Conservation (phyloP, 2,329 filamentous ascomycete species). For the Calonectria pseudoturangicola region DNA sequence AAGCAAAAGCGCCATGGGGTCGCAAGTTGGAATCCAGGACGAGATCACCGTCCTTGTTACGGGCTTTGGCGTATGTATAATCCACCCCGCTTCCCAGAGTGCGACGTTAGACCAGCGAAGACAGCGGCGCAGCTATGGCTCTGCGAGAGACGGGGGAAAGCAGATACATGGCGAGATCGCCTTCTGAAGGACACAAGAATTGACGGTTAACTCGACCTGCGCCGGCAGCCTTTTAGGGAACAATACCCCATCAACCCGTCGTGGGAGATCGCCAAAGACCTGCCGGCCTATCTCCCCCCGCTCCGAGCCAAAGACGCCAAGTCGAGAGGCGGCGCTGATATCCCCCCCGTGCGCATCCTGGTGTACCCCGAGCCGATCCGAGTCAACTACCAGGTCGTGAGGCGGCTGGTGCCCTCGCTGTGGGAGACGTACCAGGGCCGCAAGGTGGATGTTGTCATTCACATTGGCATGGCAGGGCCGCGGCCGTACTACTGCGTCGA, state of each 20-base stretch:
- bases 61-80: constrained; percentile 73
- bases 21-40: constrained; percentile 61
- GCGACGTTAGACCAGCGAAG: constrained; percentile 26
- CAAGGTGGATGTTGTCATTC: constrained; percentile 79
- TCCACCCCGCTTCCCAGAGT: constrained; percentile 5
- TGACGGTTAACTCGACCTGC: constrained; percentile 42
- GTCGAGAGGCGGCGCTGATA: constrained; percentile 53
- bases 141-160: not conserved
- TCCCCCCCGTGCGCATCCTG: constrained; percentile 75
- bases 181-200: not conserved
- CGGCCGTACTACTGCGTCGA: constrained; percentile 81
- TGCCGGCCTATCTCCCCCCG: constrained; percentile 79
- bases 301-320: constrained; percentile 64
- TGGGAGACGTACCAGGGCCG: constrained; percentile 66
- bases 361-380: constrained; percentile 80
- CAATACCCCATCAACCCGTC: constrained; percentile 85
- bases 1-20: constrained; percentile 57
- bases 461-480: constrained; percentile 87
- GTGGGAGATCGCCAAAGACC: constrained; percentile 82
- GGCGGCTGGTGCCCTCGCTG: constrained; percentile 77
- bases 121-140: constrained; percentile 12
- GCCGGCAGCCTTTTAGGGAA: constrained; percentile 83
- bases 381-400: constrained; percentile 82
- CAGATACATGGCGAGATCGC: not conserved
- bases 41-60: constrained; percentile 77